Base-by-base conservation (phyloP, 2,329 filamentous ascomycete species). In the Xylaria sp. region DNA sequence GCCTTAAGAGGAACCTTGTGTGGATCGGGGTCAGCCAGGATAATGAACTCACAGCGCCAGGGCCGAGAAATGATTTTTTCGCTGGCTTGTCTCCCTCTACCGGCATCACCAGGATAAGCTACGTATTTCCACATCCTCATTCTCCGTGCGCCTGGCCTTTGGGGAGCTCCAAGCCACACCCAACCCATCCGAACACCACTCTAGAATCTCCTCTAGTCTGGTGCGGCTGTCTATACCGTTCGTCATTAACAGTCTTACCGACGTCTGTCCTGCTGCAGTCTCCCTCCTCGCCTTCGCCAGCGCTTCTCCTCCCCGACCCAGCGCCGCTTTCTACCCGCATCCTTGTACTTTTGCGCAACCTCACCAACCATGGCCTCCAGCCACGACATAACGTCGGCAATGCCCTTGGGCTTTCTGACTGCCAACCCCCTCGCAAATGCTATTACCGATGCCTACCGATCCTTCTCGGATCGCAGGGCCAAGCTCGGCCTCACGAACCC, bases 401-500 rank as follows among this genome's bases (percentile, higher is more conserved):
- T 79, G 78, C 83, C 84, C 70, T 81, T 87, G 72, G 87, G 87
- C 73, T 86, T 92, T 71, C 76, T 97, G 69, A 83, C 86, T 72
- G 85, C 89, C 73, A 97, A 96, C 78, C 87, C 91, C 63, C 79
- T 95, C 72, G 82, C 88, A 59, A 82, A 83, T 69, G 83, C 87
- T 69, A 75, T 96, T 71, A 85, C 87, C 78, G 91, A 96, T 84
- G 89, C 88, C 78, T 90, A 95, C 80, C 86, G 84, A 73, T 87
- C 89, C 57, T 96, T 98, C 77, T 90, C 89, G 67, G 91, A 95
- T 72, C 88, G 92, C 80, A 90, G 95, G 83, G 91, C 89, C 72
- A 90, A 91, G 79, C 86, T 99, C 69, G 94, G 94, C 66, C 84
- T 99, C 71, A 85, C 89, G 70, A 98, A 98, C 80, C 95, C 95